Evolutionary conservation across 2,329 filamentous ascomycete genomes (phyloP).

Genomic region (Ascochyta viciae-villosae): DNA sequence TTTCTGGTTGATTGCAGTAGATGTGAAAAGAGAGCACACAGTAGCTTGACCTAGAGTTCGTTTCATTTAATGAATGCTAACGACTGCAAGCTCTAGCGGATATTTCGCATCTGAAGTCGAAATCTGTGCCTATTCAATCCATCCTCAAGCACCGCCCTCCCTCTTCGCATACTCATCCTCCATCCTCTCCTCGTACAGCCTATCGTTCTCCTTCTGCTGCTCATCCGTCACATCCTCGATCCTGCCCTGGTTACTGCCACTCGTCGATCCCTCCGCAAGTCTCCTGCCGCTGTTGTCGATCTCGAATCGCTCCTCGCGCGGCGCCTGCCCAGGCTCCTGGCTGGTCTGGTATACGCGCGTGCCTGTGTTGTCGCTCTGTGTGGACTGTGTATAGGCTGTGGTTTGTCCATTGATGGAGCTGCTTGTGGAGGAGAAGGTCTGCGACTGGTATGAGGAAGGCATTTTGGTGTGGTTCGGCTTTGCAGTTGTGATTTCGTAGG

Average conservation of each 20-base stretch:
- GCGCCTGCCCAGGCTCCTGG: slow-evolving; percentile 37
- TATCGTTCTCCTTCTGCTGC: slow-evolving; percentile 45
- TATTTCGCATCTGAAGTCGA: neutral
- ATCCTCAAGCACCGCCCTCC: slow-evolving; percentile 45
- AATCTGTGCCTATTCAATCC: neutral
- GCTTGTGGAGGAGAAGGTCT: slow-evolving; percentile 33
- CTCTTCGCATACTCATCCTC: slow-evolving; percentile 52
- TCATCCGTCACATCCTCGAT: slow-evolving; percentile 46
- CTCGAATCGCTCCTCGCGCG: slow-evolving; percentile 35
- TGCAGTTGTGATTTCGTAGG: neutral
- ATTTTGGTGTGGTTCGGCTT: slow-evolving; percentile 10
- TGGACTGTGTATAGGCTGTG: slow-evolving; percentile 33
- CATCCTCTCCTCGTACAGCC: slow-evolving; percentile 49
- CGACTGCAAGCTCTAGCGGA: too few relatives aligned
- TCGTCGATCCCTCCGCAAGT: slow-evolving; percentile 19
- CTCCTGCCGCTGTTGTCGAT: slow-evolving; percentile 31
- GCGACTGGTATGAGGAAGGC: slow-evolving; percentile 36
- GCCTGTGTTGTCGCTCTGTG: slow-evolving; percentile 36
- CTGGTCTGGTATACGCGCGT: slow-evolving; percentile 35
- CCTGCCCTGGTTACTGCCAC: slow-evolving; percentile 14
- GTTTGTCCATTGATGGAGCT: slow-evolving; percentile 40
- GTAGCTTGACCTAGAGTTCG: too few relatives aligned
- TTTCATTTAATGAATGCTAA: too few relatives aligned
- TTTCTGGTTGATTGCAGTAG: too few relatives aligned
- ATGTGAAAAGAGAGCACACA: too few relatives aligned